phyloP scores from a whole-genome alignment of 352 stramenopile species.

The Globisporangium irregulare region DNA sequence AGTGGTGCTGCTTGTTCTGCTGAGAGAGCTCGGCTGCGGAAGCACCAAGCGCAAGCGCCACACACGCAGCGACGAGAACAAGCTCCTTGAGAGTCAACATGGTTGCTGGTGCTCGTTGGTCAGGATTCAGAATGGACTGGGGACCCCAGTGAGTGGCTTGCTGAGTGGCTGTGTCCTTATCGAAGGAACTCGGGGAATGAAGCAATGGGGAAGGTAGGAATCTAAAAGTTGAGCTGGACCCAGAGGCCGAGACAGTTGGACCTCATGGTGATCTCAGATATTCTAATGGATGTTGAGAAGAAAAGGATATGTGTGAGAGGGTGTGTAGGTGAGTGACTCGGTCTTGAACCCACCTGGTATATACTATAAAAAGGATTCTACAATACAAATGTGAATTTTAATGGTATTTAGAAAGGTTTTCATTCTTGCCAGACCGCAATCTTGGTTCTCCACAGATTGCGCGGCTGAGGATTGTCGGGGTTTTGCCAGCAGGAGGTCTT shows the following conservation, averaged over 20 bases:
- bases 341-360: neutral
- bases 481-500: neutral
- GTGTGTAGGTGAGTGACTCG: neutral
- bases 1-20: neutral
- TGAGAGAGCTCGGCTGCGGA: neutral
- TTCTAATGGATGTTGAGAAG: neutral
- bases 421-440: neutral
- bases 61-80: neutral
- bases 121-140: neutral
- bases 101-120: neutral
- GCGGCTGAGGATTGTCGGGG: neutral
- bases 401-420: neutral
- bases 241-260: neutral
- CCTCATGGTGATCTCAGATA: neutral
- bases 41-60: neutral
- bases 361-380: neutral
- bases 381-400: neutral
- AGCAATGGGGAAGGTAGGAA: neutral
- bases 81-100: conserved; percentile 1
- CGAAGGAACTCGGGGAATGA: neutral
- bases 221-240: neutral
- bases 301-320: neutral
- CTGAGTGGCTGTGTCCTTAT: neutral
- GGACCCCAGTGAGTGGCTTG: neutral
- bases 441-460: neutral